Evolutionary conservation across 768 basidiomycete species (phyloP).

Genomic region (Tricholoma saponaceum): DNA sequence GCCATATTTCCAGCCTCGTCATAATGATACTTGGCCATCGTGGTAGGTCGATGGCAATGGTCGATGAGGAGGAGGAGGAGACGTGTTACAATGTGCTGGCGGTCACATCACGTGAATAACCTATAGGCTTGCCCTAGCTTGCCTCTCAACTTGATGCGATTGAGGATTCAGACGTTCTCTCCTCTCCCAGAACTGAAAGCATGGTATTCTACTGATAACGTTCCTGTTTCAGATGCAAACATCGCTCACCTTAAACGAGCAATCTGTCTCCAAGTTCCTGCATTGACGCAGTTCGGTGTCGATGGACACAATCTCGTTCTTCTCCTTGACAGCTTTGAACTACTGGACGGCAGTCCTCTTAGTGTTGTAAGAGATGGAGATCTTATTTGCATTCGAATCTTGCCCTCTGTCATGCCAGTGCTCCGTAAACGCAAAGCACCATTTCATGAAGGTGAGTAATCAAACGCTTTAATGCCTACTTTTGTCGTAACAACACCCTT

Average conservation of each 20-base stretch:
- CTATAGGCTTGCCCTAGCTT: not conserved
- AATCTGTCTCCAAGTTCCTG: slow-evolving; percentile 30
- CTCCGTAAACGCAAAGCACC: slow-evolving; percentile 2
- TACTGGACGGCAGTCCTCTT: slow-evolving; percentile 36
- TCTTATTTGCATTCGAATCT: slow-evolving; percentile 32
- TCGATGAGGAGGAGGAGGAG: too few relatives aligned
- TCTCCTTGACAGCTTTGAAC: slow-evolving; percentile 44
- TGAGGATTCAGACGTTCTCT: slow-evolving; percentile 42
- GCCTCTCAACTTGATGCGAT: slow-evolving; percentile 36
- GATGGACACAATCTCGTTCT: slow-evolving; percentile 23
- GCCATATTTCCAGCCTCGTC: slow-evolving; percentile 86
- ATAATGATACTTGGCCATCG: slow-evolving; percentile 77
- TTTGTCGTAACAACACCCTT: not conserved
- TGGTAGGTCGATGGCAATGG: too few relatives aligned
- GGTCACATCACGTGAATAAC: not conserved
- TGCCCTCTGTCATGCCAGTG: not conserved
- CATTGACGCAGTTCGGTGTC: slow-evolving; percentile 22
- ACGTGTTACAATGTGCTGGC: not conserved
- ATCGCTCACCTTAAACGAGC: slow-evolving; percentile 35
- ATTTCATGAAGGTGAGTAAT: not conserved
- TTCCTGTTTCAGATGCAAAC: slow-evolving; percentile 13
- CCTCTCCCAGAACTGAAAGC: slow-evolving; percentile 48
- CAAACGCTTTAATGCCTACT: not conserved
- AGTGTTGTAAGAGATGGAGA: slow-evolving; percentile 46
- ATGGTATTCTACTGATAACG: slow-evolving; percentile 43